phyloP scores from a whole-genome alignment of 176 grass and related monocot species.

The Alloteropsis semialata region DNA sequence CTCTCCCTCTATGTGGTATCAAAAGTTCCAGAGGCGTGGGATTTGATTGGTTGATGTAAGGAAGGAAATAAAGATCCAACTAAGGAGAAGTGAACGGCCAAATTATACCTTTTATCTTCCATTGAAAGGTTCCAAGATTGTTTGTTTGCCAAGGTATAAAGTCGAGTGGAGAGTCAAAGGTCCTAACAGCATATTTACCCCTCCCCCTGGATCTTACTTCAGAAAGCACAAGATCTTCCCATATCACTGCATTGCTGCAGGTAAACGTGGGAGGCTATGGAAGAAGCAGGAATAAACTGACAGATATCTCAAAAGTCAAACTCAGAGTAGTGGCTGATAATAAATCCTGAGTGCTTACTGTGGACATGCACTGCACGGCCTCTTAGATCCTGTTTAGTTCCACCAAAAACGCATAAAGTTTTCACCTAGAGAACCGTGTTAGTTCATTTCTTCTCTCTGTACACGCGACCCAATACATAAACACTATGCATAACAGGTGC shows the following conservation, averaged over 20 bases:
- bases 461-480: no score
- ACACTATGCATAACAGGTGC: no score
- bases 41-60: not conserved
- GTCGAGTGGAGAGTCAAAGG: not conserved
- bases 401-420: no score
- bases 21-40: not conserved
- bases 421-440: no score
- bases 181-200: not conserved
- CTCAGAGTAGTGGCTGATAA: not conserved
- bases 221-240: not conserved
- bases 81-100: not conserved
- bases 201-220: not conserved
- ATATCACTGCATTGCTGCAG: not conserved
- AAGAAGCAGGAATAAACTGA: conserved; percentile 1
- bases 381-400: no score
- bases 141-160: not conserved
- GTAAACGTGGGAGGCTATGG: not conserved
- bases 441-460: no score
- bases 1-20: not conserved
- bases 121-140: not conserved
- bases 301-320: not conserved
- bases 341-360: not conserved
- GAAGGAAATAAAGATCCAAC: not conserved
- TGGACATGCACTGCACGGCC: not conserved
- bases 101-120: not conserved